These are phyloP conservation scores for Mycosphaerelloides madeirae DNA, from an alignment of 2,329 filamentous ascomycete species.

Conservation along the genomic window DNA sequence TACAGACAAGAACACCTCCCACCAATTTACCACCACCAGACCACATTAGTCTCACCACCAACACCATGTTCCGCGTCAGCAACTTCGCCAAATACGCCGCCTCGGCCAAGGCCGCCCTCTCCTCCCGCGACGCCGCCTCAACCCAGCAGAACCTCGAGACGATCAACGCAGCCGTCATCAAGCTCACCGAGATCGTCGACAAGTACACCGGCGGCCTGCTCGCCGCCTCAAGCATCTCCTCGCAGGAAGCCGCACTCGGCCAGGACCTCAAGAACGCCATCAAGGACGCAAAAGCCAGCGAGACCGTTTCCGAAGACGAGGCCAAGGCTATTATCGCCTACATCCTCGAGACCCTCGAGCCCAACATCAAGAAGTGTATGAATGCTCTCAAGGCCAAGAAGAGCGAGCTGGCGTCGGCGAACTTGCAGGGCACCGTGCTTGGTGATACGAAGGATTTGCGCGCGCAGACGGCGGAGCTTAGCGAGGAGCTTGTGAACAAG, in stretches of 20 bases:
- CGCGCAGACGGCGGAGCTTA: conserved; percentile 12
- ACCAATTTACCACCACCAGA: too few species aligned
- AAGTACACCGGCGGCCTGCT: conserved; percentile 20
- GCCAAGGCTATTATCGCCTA: conserved; percentile 14
- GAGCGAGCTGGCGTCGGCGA: conserved; percentile 11
- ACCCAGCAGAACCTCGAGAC: conserved; percentile 18
- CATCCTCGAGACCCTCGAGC: conserved; percentile 16
- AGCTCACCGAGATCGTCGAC: conserved; percentile 11
- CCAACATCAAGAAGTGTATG: conserved; percentile 18
- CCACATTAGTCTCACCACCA: not conserved
- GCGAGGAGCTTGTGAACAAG: conserved; percentile 17
- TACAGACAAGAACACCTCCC: not conserved
- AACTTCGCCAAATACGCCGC: conserved; percentile 18
- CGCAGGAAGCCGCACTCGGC: conserved; percentile 17
- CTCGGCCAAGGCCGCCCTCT: conserved; percentile 19
- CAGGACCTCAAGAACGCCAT: conserved; percentile 21
- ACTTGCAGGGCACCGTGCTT: conserved; percentile 14
- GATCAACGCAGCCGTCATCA: conserved; percentile 18
- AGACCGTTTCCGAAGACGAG: conserved; percentile 14
- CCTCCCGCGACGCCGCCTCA: conserved; percentile 13
- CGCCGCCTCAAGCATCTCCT: conserved; percentile 20
- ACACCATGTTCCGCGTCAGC: conserved; percentile 18
- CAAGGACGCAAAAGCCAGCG: conserved; percentile 16
- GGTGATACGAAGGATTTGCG: conserved; percentile 20
- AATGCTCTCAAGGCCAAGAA: conserved; percentile 15